Conservation (phyloP, 2,329 filamentous ascomycete species). For the Emericellopsis atlantica region DNA sequence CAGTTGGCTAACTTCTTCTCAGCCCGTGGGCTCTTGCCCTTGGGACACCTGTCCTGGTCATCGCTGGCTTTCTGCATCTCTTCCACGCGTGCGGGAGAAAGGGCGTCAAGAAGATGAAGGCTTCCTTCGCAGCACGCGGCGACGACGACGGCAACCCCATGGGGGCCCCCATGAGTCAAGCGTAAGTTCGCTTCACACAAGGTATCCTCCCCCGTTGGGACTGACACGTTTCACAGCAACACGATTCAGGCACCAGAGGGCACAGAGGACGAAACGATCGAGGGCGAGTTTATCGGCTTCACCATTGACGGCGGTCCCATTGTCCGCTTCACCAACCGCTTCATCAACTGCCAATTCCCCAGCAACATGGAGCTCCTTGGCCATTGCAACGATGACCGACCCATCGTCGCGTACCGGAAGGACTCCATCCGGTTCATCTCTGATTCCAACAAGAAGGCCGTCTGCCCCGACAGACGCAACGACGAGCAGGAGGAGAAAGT, state of each 20-base stretch:
- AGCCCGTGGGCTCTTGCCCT: slow-evolving; percentile 46
- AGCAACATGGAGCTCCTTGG: slow-evolving; percentile 23
- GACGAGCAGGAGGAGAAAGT: slow-evolving; percentile 1
- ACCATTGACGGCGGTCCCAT: slow-evolving; percentile 32
- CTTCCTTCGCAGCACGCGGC: slow-evolving; percentile 1
- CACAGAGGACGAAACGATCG: slow-evolving; percentile 17
- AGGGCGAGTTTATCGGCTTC: slow-evolving; percentile 28
- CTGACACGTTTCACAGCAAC: slow-evolving; percentile 12
- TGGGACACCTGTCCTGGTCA: slow-evolving; percentile 46
- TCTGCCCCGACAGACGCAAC: background rate
- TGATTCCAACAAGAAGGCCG: slow-evolving; percentile 3
- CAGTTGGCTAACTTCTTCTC: background rate
- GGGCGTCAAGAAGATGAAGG: slow-evolving; percentile 19
- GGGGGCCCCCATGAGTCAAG: slow-evolving; percentile 27
- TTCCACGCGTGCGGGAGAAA: slow-evolving; percentile 26
- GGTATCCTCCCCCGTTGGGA: background rate
- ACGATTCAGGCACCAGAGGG: slow-evolving; percentile 20
- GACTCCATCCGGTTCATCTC: slow-evolving; percentile 19
- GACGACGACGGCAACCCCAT: slow-evolving; percentile 10
- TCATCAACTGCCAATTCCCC: slow-evolving; percentile 12
- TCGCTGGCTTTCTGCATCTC: slow-evolving; percentile 39
- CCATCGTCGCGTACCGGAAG: slow-evolving; percentile 25
- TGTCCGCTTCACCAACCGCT: slow-evolving; percentile 24
- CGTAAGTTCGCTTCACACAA: slow-evolving; percentile 16
- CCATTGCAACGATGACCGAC: slow-evolving; percentile 16